Base-by-base conservation (phyloP, 2,329 filamentous ascomycete genomes). In the Neonectria coccinea region DNA sequence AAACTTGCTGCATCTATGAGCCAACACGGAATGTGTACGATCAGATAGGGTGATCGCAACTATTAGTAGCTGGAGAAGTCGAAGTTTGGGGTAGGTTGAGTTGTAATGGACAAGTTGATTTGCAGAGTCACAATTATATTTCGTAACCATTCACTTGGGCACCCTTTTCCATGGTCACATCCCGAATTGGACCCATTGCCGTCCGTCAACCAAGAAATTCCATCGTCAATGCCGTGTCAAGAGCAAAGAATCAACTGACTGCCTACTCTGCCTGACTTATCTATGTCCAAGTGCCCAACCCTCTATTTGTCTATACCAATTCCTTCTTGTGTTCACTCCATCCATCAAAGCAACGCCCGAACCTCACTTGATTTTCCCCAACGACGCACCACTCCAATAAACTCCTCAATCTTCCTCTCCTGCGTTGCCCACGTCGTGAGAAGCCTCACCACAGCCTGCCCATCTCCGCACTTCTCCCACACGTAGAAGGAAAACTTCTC, bases 361-460 rank as follows among this genome's bases (percentile, higher is more conserved):
- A 33, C 29, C 14, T 51, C n/a, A 2, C 9, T 51, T 12, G n/a
- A 3, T n/a, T 51, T 33, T 5, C 25, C 47, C 70, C 70, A 72
- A n/a, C n/a, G 20, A 22, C 70, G 61, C 10, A 71, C 67, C 18
- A 71, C 31, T 12, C 29, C 56, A 51, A 71, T 69, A 31, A 81
- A 81, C 22, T 70, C 75, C 22, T 83, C 79, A 12, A 85, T 75
- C 73, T 83, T 76, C 16, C 70, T 63, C 3, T 67, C 67, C 14
- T 84, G 80, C 4, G 84, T 85, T 9, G 84, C 83, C 84, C 83
- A 85, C 0, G 83, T 85, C 1, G 84, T 85, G 29, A 85, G 72
- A 53, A 85, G 69, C 9, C 83, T 76, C 4, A 85, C 77, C 4
- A 84, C 79, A 0, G 79, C 79, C 51, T 74, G 69, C 8, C 76